Evolutionary conservation across 1,139 yeast species (phyloP).

Genomic region (Debaryomyces udenii): DNA sequence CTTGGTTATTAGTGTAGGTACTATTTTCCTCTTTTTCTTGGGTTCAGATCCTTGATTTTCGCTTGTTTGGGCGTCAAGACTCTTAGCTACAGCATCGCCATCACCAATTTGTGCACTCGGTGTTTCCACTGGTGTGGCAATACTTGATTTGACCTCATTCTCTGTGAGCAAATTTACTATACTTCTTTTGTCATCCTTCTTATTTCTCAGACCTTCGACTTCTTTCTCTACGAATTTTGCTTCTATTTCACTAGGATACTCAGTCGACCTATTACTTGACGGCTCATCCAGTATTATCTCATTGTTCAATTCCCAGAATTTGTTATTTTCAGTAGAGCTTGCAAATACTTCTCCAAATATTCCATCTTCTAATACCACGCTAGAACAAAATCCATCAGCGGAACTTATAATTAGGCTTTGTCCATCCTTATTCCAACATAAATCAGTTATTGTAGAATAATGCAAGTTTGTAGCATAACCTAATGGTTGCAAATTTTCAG

Average conservation of each 20-base stretch:
- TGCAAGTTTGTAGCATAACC: constrained; percentile 81
- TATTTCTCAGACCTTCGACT: not conserved
- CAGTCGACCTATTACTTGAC: not conserved
- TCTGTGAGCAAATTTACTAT: constrained; percentile 16
- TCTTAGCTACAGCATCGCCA: constrained; percentile 15
- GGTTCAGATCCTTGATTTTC: constrained; percentile 8
- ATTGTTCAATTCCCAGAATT: constrained; percentile 6
- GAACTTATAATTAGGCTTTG: constrained; percentile 73
- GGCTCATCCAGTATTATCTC: not conserved
- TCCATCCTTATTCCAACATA: constrained; percentile 85
- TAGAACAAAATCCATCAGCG: constrained; percentile 92
- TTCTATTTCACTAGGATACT: not conserved
- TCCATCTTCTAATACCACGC: constrained; percentile 52
- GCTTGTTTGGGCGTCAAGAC: constrained; percentile 15
- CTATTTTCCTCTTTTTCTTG: constrained; percentile 46
- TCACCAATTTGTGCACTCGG: not conserved
- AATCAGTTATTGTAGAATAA: constrained; percentile 84
- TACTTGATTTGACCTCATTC: constrained; percentile 1
- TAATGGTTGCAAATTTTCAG: constrained; percentile 66
- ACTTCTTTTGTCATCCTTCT: constrained; percentile 2
- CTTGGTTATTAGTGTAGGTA: constrained; percentile 43
- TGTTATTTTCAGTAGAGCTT: constrained; percentile 3
- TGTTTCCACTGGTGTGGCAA: not conserved
- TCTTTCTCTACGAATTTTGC: not conserved
- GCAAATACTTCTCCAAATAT: constrained; percentile 50